phyloP scores from a whole-genome alignment of 1,284 basidiomycete species.

The Tilletia walkeri region DNA sequence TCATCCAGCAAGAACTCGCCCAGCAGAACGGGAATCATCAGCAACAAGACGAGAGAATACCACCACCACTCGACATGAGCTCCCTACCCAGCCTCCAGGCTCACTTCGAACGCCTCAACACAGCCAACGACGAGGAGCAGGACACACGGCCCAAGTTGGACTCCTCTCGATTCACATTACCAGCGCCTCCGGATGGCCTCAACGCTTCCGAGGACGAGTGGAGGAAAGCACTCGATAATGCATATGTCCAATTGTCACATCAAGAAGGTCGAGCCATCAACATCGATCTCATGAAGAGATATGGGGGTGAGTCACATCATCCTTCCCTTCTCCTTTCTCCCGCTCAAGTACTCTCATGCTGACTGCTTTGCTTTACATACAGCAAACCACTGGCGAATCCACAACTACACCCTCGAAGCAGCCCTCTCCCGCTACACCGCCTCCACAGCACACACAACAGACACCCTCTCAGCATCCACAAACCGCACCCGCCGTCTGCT shows the following conservation, averaged over 20 bases:
- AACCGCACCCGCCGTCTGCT: constrained; percentile 1
- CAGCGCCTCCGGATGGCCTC: background rate
- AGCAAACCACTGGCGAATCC: constrained; percentile 12
- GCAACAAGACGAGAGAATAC: background rate
- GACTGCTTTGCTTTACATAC: background rate
- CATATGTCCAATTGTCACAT: constrained; percentile 1
- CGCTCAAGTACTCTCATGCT: background rate
- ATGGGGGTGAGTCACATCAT: constrained; percentile 1
- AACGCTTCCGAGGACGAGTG: constrained; percentile 8
- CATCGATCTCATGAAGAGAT: constrained; percentile 14
- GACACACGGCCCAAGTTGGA: background rate
- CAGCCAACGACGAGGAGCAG: background rate
- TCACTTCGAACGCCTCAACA: constrained; percentile 4
- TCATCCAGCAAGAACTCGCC: background rate
- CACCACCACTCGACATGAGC: background rate
- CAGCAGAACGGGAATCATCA: background rate
- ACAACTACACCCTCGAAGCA: constrained; percentile 7
- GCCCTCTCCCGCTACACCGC: background rate
- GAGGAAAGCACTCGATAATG: background rate
- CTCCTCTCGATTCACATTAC: background rate
- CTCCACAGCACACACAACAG: background rate
- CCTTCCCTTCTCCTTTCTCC: background rate
- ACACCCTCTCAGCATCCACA: constrained; percentile 5
- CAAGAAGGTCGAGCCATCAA: constrained; percentile 14
- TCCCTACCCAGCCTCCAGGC: background rate